Base-by-base conservation (phyloP, 176 grass and related monocot genomes). In the Hyparrhenia diplandra region DNA sequence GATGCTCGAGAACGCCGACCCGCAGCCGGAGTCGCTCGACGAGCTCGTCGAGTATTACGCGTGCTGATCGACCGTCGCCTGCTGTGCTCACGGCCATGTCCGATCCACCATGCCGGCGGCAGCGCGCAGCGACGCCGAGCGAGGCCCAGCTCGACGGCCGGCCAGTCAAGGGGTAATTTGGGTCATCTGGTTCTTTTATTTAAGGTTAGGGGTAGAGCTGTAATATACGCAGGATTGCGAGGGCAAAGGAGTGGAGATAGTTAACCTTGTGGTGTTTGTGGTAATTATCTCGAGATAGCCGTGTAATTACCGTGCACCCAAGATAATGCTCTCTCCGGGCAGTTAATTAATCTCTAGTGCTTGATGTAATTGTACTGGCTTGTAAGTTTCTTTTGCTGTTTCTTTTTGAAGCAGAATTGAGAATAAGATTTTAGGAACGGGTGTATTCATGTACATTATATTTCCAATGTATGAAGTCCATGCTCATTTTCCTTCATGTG, bases 1-100 rank as follows among this genome's bases (percentile, higher is more conserved):
- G 94, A 97, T 97, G 94, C 89, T 97, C 63, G 91, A 94, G 85
- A 97, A 94, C 86, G 94, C 89, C 58, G 94, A 94, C 71, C 91
- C 89, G 31, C 87, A 88, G 78, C 94, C 94, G 40, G 94, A 97
- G 84, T 97, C 91, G 6, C 79, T 91, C 31, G 94, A 92, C 63
- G 94, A 97, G 89, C 85, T 97, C 87, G 89, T 94, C 79, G 94
- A 97, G 76, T 97, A 94, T 80, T 97, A 97, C 68, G 90, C 93
- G 16, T 95, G 90, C 79, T 90, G 85, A 92, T 40, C 20, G 5
- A 23, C 8, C 8, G 20, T 2, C 14, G 40, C 46, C 46, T 18
- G 18, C 46, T 46, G 8, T 10, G n/a, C n/a, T n/a, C n/a, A n/a
- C 24, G 18, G 30, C 63, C 14, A 18, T 10, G 54, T 34, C 20